Evolutionary conservation across 164 flowering plant species (phyloP).

Genomic region (Santalum album): DNA sequence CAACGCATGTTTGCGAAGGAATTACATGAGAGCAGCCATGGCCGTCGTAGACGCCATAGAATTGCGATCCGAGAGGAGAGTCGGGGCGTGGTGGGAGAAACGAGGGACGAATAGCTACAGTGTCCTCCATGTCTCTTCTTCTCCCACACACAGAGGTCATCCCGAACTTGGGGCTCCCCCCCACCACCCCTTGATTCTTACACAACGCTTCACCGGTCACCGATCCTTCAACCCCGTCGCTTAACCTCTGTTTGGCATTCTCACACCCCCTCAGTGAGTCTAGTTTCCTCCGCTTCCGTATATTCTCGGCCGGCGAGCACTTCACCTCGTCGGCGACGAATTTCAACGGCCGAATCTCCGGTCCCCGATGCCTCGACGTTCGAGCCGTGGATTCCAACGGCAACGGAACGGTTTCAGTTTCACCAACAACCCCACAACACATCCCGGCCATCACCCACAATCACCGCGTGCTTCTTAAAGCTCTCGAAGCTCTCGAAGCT

Average conservation of each 20-base stretch:
- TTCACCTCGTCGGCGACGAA: neutral
- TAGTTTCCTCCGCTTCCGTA: neutral
- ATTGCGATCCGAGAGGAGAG: neutral
- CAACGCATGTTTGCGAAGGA: too few species aligned
- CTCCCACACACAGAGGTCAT: neutral
- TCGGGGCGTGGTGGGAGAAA: neutral
- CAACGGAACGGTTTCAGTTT: neutral
- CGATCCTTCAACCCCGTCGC: neutral
- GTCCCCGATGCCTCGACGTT: neutral
- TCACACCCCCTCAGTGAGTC: neutral
- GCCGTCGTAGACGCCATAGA: neutral
- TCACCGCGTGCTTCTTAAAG: too few species aligned
- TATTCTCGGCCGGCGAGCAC: neutral
- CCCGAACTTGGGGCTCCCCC: neutral
- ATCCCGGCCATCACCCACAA: neutral
- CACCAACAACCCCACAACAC: neutral
- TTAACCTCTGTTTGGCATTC: neutral
- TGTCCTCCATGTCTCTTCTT: constrained; percentile 1
- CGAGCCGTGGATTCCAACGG: neutral
- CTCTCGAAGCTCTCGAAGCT: neutral
- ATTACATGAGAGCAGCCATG: neutral
- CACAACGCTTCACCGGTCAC: too few species aligned
- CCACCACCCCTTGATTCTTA: too few species aligned
- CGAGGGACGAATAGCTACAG: neutral
- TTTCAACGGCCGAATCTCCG: neutral